Conservation (phyloP, 2,329 filamentous ascomycete genomes). For the Byssoonygena ceratinophila region DNA sequence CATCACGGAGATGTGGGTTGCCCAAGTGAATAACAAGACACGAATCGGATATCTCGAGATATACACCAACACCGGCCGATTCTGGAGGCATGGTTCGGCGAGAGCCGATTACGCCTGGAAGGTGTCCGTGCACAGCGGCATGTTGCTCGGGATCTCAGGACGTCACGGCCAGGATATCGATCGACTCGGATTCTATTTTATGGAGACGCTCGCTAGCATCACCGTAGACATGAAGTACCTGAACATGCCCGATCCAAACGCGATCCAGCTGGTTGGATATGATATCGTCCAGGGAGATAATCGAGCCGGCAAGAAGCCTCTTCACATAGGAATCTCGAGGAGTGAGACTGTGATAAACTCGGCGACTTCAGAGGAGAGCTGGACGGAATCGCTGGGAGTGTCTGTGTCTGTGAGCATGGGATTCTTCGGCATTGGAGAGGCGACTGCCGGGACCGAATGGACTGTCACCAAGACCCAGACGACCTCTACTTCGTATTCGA, state of each 20-base stretch:
- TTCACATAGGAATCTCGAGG: neutral
- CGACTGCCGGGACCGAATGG: neutral
- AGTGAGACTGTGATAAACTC: neutral
- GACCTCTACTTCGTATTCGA: neutral
- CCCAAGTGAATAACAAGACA: neutral
- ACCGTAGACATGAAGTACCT: neutral
- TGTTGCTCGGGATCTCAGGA: neutral
- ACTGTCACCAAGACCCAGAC: neutral
- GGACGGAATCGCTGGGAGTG: neutral
- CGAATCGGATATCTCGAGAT: neutral
- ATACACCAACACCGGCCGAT: neutral
- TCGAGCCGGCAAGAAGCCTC: neutral
- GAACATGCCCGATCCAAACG: neutral
- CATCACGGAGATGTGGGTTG: neutral
- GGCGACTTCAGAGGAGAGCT: neutral
- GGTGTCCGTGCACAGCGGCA: neutral
- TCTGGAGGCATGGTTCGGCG: neutral
- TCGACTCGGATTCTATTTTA: neutral
- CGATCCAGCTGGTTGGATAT: neutral
- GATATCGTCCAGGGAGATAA: neutral
- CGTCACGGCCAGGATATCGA: neutral
- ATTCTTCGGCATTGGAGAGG: neutral
- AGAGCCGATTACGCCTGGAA: neutral
- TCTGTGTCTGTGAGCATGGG: neutral
- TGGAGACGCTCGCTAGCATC: neutral